These are phyloP conservation scores for Wickerhamiella shivajii DNA, from an alignment of 805 yeast species.

Conservation along the genomic window DNA sequence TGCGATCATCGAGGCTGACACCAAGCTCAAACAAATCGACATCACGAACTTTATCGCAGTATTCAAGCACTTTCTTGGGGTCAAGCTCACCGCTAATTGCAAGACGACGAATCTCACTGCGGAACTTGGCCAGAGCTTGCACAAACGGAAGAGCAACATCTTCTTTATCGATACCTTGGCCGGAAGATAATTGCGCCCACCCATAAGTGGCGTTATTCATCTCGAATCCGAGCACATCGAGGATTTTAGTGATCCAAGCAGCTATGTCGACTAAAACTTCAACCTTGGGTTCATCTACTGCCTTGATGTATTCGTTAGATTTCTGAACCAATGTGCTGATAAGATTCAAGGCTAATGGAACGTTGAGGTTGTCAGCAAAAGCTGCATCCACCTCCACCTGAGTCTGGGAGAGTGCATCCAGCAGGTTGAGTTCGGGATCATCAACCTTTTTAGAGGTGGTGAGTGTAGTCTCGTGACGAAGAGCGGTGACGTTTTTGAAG, in stretches of 20 bases:
- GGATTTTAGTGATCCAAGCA: constrained; percentile 53
- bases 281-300: constrained; percentile 35
- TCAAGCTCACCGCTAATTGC: constrained; percentile 45
- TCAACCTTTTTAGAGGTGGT: constrained; percentile 50
- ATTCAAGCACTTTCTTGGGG: constrained; percentile 37
- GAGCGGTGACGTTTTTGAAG: constrained; percentile 76
- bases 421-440: constrained; percentile 38
- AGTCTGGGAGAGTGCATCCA: constrained; percentile 34
- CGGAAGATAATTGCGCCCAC: constrained; percentile 36
- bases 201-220: constrained; percentile 54
- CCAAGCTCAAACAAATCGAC: constrained; percentile 59
- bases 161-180: constrained; percentile 30
- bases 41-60: constrained; percentile 63
- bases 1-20: constrained; percentile 78
- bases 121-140: constrained; percentile 58
- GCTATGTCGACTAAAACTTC: constrained; percentile 56
- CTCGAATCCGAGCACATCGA: constrained; percentile 63
- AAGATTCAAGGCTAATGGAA: constrained; percentile 56
- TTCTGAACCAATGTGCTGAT: constrained; percentile 55
- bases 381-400: constrained; percentile 55
- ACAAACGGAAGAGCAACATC: constrained; percentile 69
- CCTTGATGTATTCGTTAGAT: constrained; percentile 55
- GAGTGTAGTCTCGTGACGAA: constrained; percentile 46
- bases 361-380: constrained; percentile 77
- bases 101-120: constrained; percentile 63